Base-by-base conservation (phyloP, 495 filamentous ascomycete species). In the Lophiostoma macrostomum region DNA sequence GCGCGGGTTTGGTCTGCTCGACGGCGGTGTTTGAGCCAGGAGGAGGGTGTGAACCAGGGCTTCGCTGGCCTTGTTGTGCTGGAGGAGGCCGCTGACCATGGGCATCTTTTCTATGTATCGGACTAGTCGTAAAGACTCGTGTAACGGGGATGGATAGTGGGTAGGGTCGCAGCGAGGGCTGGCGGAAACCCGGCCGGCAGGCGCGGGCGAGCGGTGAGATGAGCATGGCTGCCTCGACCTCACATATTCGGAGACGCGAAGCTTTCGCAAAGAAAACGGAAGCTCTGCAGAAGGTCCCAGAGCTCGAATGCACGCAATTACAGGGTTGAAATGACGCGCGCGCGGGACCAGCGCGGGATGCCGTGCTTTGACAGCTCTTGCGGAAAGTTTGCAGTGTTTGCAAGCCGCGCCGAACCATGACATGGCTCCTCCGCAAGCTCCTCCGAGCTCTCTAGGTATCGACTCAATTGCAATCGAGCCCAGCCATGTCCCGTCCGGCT, bases 81-180 rank as follows among this genome's bases (percentile, higher is more conserved):
- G 38, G 7, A 56, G 14, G 42, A 34, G 40, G 30, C 52, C 58
- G 51, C 7, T 66, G 61, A 34, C 55, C 56, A 28, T 28, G 61
- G 49, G 16, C 65, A 53, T 72, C 65, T 38, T 72, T 72, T 39
- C 69, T 60, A 49, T 67, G 69, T 4, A 61, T 48, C 7, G 69
- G 67, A 34, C 62, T 65, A 1, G 67, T 63, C 3, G 63, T 56
- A 51, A 72, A 72, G 53, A 68, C 62, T 10, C 67, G 56, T 35
- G 41, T 37, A 32, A 28, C 30, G 3, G 25, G 16, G n/a, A 44
- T 20, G 27, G 3, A 11, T 18, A 25, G 34, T 11, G 25, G 44
- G 32, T 23, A 38, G 12, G 48, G 16, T 12, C 36, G 52, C 6
- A 50, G 24, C 18, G 18, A 40, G n/a, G n/a, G n/a, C n/a, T n/a